A percentile compares a stretch with the other conserved stretches of the same genome.
phyloP scores from a whole-genome alignment of 345 rosid genomes.

The Citropsis articulata region DNA sequence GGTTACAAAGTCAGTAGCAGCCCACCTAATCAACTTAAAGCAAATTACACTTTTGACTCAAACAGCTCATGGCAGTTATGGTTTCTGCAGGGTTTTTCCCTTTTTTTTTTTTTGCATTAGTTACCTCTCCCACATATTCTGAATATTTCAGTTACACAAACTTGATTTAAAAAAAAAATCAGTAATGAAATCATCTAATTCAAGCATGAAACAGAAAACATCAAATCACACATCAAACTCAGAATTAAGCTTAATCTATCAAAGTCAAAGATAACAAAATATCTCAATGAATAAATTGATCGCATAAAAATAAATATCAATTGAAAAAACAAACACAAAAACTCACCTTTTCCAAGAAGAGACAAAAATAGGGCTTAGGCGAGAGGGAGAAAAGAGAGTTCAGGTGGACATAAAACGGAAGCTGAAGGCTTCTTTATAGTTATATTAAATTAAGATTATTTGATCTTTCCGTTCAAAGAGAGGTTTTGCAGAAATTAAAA shows the following conservation, averaged over 20 bases:
- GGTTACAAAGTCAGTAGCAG: background rate
- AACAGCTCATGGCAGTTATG: background rate
- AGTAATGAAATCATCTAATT: background rate
- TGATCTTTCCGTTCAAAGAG: background rate
- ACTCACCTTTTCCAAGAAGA: slow-evolving; percentile 15
- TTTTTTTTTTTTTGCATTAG: background rate
- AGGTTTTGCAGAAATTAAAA: background rate
- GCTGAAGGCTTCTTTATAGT: background rate
- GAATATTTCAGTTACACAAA: slow-evolving; percentile 14
- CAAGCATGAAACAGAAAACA: slow-evolving; percentile 2
- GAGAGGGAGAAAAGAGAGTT: background rate
- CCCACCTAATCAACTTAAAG: background rate
- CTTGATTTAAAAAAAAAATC: background rate
- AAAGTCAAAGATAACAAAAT: background rate
- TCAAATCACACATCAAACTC: background rate
- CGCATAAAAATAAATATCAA: background rate
- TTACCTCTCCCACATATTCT: slow-evolving; percentile 8
- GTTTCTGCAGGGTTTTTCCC: background rate
- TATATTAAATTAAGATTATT: slow-evolving; percentile 4
- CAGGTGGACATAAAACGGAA: slow-evolving; percentile 18
- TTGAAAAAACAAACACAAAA: background rate
- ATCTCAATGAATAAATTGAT: background rate
- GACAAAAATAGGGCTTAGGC: background rate
- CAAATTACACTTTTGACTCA: slow-evolving; percentile 3
- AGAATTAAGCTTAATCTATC: background rate